Evolutionary conservation across 2,329 filamentous ascomycete genomes (phyloP).

Genomic region (Ustilaginoidea virens): DNA sequence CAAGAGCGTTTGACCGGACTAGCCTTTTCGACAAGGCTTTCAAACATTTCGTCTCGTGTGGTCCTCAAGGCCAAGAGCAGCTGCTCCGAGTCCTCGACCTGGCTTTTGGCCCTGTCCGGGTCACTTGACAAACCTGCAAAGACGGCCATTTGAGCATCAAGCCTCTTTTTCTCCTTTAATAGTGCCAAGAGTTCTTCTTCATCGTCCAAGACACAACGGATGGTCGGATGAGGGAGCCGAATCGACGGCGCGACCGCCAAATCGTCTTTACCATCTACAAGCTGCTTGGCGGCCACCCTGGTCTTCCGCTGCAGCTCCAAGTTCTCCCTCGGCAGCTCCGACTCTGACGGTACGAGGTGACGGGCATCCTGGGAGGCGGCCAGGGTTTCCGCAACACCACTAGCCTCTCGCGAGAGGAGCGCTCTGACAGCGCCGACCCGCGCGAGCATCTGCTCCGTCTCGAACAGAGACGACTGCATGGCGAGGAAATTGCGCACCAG

Average conservation of each 20-base stretch:
- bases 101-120: constrained; percentile 48
- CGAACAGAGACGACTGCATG: constrained; percentile 36
- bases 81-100: constrained; percentile 50
- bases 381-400: constrained; percentile 22
- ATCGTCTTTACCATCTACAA: constrained; percentile 46
- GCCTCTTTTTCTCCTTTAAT: constrained; percentile 37
- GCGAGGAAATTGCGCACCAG: constrained; percentile 38
- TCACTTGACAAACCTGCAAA: constrained; percentile 65
- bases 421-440: constrained; percentile 40
- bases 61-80: constrained; percentile 47
- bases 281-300: constrained; percentile 48
- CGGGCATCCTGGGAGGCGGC: constrained; percentile 24
- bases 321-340: constrained; percentile 55
- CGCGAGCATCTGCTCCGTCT: constrained; percentile 38
- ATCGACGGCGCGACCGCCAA: constrained; percentile 23
- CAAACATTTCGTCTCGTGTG: constrained; percentile 59
- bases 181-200: constrained; percentile 44
- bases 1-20: constrained; percentile 31
- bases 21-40: constrained; percentile 49
- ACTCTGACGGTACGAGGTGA: constrained; percentile 38
- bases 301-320: constrained; percentile 56
- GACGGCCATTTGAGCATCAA: constrained; percentile 46
- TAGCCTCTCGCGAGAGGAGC: constrained; percentile 37
- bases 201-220: constrained; percentile 42
- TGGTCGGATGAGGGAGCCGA: constrained; percentile 23